These are phyloP conservation scores for Candida piceae DNA, from an alignment of 805 yeast genomes.

Conservation along the genomic window DNA sequence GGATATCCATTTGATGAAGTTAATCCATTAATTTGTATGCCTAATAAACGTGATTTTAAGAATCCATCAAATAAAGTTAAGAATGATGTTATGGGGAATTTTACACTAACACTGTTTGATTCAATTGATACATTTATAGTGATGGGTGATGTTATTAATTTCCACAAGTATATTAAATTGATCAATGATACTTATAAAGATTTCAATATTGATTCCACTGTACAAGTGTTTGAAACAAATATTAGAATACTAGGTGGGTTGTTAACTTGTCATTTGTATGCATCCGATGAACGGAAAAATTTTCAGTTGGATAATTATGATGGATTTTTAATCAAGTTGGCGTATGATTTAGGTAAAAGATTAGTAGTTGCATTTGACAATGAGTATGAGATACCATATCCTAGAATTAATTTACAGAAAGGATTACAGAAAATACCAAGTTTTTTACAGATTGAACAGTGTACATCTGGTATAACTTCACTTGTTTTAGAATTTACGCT, in stretches of 20 bases:
- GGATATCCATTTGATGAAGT: slow-evolving; percentile 86
- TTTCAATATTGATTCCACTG: slow-evolving; percentile 62
- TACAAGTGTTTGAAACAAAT: slow-evolving; percentile 85
- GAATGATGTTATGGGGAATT: slow-evolving; percentile 84
- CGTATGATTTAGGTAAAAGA: slow-evolving; percentile 70
- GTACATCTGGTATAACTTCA: slow-evolving; percentile 84
- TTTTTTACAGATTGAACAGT: slow-evolving; percentile 55
- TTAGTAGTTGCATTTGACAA: slow-evolving; percentile 68
- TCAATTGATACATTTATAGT: slow-evolving; percentile 74
- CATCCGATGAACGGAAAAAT: slow-evolving; percentile 44
- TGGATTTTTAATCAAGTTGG: slow-evolving; percentile 67
- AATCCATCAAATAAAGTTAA: slow-evolving; percentile 50
- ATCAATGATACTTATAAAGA: slow-evolving; percentile 33
- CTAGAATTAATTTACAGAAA: slow-evolving; percentile 62
- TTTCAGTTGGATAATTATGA: slow-evolving; percentile 45
- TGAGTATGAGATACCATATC: slow-evolving; percentile 62
- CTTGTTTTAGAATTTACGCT: slow-evolving; percentile 78
- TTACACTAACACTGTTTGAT: slow-evolving; percentile 73
- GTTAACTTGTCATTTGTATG: slow-evolving; percentile 71
- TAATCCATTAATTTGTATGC: slow-evolving; percentile 64
- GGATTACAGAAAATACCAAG: slow-evolving; percentile 46
- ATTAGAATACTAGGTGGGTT: slow-evolving; percentile 82
- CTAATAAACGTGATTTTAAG: slow-evolving; percentile 58
- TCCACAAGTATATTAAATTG: slow-evolving; percentile 41
- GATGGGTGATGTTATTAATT: slow-evolving; percentile 55